Evolutionary conservation across 2,329 filamentous ascomycete genomes (phyloP).

Genomic region (Chaetothyriales sp.): DNA sequence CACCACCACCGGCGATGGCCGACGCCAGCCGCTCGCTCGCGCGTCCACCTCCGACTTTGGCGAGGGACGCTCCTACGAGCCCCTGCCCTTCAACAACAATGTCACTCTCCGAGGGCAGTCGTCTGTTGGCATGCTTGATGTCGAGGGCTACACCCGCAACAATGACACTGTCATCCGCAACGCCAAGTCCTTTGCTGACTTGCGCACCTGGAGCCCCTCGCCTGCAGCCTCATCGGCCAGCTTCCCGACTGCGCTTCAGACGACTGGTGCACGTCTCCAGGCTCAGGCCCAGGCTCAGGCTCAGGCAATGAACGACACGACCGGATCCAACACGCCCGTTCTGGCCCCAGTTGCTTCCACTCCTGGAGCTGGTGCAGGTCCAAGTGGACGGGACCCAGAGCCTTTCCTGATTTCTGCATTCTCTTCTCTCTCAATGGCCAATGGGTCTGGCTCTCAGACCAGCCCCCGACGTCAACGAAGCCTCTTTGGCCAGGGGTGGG

Average conservation of each 20-base stretch:
- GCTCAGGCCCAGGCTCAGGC: neutral
- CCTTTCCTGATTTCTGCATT: constrained; percentile 48
- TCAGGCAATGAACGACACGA: constrained; percentile 36
- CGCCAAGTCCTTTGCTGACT: constrained; percentile 90
- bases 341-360: constrained; percentile 45
- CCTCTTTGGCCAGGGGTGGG: constrained; percentile 13
- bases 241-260: constrained; percentile 55
- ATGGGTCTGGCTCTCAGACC: constrained; percentile 24
- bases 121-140: constrained; percentile 64
- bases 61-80: constrained; percentile 57
- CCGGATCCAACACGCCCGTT: constrained; percentile 49
- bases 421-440: constrained; percentile 43
- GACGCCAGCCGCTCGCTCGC: constrained; percentile 72
- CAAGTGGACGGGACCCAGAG: constrained; percentile 31
- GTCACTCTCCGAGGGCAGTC: constrained; percentile 55
- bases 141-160: constrained; percentile 53
- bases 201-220: constrained; percentile 88
- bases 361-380: constrained; percentile 32
- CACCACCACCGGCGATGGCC: constrained; percentile 49
- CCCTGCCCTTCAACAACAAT: constrained; percentile 43
- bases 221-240: constrained; percentile 79
- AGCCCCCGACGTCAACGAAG: constrained; percentile 21
- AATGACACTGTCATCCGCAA: constrained; percentile 59
- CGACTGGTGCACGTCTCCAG: constrained; percentile 47
- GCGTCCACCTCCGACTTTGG: constrained; percentile 97